phyloP scores from a whole-genome alignment of 179 eudicot species.

The Spergularia azorica region DNA sequence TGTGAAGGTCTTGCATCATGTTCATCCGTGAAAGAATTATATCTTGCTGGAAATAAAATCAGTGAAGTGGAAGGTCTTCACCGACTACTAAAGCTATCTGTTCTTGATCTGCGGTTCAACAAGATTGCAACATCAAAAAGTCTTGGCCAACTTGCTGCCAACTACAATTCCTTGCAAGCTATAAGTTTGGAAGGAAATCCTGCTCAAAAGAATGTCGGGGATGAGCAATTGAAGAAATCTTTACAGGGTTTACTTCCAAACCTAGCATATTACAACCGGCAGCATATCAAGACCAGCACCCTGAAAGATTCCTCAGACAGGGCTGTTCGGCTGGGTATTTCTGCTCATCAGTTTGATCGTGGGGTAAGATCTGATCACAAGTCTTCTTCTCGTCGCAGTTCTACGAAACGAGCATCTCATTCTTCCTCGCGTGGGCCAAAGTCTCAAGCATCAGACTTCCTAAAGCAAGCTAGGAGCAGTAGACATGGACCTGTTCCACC shows the following conservation, averaged over 20 bases:
- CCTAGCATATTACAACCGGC: slow-evolving; percentile 77
- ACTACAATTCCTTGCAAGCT: slow-evolving; percentile 88
- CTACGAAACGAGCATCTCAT: slow-evolving; percentile 40
- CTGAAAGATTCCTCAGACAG: slow-evolving; percentile 69
- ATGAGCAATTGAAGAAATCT: slow-evolving; percentile 79
- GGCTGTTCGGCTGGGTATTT: slow-evolving; percentile 58
- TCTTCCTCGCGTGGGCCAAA: slow-evolving; percentile 50
- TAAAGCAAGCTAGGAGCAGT: slow-evolving; percentile 43
- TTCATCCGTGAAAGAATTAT: slow-evolving; percentile 78
- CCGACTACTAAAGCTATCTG: slow-evolving; percentile 78
- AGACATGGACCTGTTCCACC: slow-evolving; percentile 55
- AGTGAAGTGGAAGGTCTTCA: slow-evolving; percentile 99
- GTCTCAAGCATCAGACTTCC: slow-evolving; percentile 41
- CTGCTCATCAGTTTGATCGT: slow-evolving; percentile 57
- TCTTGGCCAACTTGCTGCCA: slow-evolving; percentile 92
- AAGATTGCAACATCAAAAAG: slow-evolving; percentile 85
- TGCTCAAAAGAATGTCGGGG: slow-evolving; percentile 90
- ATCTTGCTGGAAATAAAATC: slow-evolving; percentile 94
- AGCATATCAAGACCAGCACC: slow-evolving; percentile 56
- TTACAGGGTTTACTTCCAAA: slow-evolving; percentile 75
- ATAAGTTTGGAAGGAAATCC: slow-evolving; percentile 96
- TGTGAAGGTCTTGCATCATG: slow-evolving; percentile 78
- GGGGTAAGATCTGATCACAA: slow-evolving; percentile 61
- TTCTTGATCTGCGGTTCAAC: slow-evolving; percentile 87
- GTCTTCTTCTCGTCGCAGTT: slow-evolving; percentile 42